Evolutionary conservation across 352 stramenopile genomes (phyloP).

Genomic region (Globisporangium paroecandrum): DNA sequence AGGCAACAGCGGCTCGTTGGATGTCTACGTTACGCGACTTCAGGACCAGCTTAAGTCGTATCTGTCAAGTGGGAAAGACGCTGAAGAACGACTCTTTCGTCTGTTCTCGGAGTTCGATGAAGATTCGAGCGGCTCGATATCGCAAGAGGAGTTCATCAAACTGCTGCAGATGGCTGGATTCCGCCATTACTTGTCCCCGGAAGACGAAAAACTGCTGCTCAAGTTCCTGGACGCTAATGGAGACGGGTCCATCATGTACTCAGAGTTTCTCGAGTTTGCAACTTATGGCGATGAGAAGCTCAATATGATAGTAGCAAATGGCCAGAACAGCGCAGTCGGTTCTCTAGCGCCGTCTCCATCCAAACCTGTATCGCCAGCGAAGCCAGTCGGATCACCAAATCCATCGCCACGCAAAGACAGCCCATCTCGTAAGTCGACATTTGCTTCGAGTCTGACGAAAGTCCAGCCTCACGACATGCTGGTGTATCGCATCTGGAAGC

Average conservation of each 20-base stretch:
- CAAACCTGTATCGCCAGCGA: slow-evolving; percentile 11
- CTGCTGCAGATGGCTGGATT: slow-evolving; percentile 61
- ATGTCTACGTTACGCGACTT: slow-evolving; percentile 54
- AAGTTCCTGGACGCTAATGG: slow-evolving; percentile 68
- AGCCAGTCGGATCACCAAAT: slow-evolving; percentile 9
- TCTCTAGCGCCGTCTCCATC: slow-evolving; percentile 16
- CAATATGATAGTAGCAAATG: slow-evolving; percentile 16
- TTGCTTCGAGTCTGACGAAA: slow-evolving; percentile 2
- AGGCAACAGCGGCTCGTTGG: slow-evolving; percentile 34
- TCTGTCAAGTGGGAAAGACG: slow-evolving; percentile 54
- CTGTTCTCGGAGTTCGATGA: slow-evolving; percentile 59
- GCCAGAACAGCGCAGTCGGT: neutral
- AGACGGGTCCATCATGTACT: slow-evolving; percentile 57
- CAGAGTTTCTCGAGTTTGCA: slow-evolving; percentile 66
- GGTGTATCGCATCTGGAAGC: slow-evolving; percentile 33
- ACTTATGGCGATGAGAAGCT: slow-evolving; percentile 40
- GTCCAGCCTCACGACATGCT: slow-evolving; percentile 20
- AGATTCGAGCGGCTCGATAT: slow-evolving; percentile 53
- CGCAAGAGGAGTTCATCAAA: slow-evolving; percentile 59
- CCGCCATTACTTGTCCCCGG: slow-evolving; percentile 50
- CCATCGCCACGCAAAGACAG: slow-evolving; percentile 13
- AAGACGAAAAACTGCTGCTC: slow-evolving; percentile 62
- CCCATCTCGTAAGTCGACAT: slow-evolving; percentile 8
- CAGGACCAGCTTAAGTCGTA: slow-evolving; percentile 56
- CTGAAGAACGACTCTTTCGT: slow-evolving; percentile 34